Conservation (phyloP, 2,329 filamentous ascomycete genomes). For the Botrytis porri region DNA sequence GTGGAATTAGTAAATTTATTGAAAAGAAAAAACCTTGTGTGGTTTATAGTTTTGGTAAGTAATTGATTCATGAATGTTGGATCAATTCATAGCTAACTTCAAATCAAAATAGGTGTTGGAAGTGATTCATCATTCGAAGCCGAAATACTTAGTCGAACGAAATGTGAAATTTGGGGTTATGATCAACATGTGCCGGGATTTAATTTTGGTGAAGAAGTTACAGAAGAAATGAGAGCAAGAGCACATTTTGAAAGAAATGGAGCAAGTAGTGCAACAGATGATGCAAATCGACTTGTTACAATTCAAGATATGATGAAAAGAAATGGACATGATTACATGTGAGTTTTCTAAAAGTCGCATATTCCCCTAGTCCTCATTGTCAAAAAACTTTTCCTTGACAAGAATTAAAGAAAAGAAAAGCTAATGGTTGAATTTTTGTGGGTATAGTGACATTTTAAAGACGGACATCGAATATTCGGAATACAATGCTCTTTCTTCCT, state of each 20-base stretch:
- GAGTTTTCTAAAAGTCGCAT: neutral
- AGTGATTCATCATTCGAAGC: conserved; percentile 34
- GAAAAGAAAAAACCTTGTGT: conserved; percentile 22
- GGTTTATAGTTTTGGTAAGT: conserved; percentile 19
- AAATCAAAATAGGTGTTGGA: neutral
- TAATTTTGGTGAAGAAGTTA: conserved; percentile 38
- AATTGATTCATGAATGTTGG: neutral
- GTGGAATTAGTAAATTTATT: conserved; percentile 42
- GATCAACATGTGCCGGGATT: conserved; percentile 37
- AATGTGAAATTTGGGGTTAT: conserved; percentile 42
- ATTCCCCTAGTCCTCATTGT: neutral
- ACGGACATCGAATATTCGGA: conserved; percentile 43
- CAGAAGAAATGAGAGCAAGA: conserved; percentile 22
- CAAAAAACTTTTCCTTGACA: neutral
- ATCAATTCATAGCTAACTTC: neutral
- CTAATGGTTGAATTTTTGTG: neutral
- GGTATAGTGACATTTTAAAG: conserved; percentile 41
- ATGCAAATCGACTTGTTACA: conserved; percentile 32
- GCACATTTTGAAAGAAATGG: conserved; percentile 40
- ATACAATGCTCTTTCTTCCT: conserved; percentile 37
- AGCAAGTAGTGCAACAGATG: conserved; percentile 37
- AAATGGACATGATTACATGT: conserved; percentile 41
- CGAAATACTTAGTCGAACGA: conserved; percentile 41
- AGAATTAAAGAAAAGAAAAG: neutral
- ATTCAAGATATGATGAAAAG: conserved; percentile 41